phyloP scores from a whole-genome alignment of 192 early-diverging fungal species.

The Cetraspora pellucida region DNA sequence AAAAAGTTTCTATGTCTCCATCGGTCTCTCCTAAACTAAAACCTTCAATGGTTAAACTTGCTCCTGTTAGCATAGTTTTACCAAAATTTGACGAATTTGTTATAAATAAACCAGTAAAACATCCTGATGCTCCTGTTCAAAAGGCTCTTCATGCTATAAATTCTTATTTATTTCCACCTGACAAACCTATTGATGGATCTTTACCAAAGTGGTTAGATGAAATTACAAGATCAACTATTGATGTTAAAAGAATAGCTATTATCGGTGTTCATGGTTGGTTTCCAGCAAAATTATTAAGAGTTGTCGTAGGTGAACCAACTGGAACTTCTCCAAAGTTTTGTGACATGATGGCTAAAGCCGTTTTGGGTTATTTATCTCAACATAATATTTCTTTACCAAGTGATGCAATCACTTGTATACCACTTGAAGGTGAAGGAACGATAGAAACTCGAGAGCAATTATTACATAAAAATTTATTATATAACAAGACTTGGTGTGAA shows the following conservation, averaged over 20 bases:
- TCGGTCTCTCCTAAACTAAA: neutral
- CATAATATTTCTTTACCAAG: slow-evolving; percentile 52
- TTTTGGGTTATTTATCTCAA: slow-evolving; percentile 56
- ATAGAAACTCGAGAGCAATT: slow-evolving; percentile 86
- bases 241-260: slow-evolving; percentile 63
- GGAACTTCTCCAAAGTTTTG: slow-evolving; percentile 90
- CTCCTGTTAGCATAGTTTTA: neutral
- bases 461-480: slow-evolving; percentile 73
- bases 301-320: slow-evolving; percentile 88
- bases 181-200: neutral
- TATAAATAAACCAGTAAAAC: neutral
- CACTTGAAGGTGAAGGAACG: slow-evolving; percentile 89
- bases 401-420: slow-evolving; percentile 70
- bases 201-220: slow-evolving; percentile 24
- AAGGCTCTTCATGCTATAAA: slow-evolving; percentile 29
- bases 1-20: neutral
- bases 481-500: slow-evolving; percentile 47
- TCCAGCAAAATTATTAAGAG: slow-evolving; percentile 70
- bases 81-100: slow-evolving; percentile 24
- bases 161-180: slow-evolving; percentile 31
- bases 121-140: slow-evolving; percentile 12
- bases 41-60: slow-evolving; percentile 8
- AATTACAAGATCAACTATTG: slow-evolving; percentile 36
- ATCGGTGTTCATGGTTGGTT: slow-evolving; percentile 95
- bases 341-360: slow-evolving; percentile 79